A percentile compares a stretch with the other conserved stretches of the same genome.
phyloP scores from a whole-genome alignment of 148 eudicot species.

The Tetragonia tetragonoides region DNA sequence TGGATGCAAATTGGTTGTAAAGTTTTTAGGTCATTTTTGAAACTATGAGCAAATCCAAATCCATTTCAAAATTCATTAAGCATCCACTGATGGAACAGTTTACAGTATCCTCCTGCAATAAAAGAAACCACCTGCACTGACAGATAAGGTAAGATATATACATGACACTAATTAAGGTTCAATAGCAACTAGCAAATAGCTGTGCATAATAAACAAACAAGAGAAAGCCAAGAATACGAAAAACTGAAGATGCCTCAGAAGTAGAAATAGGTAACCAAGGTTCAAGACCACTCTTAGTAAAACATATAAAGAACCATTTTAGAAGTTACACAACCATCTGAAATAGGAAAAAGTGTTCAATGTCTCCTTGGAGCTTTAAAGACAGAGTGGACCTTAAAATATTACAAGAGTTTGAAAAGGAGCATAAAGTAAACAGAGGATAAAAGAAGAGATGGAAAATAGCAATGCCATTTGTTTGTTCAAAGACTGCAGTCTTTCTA shows the following conservation, averaged over 20 bases:
- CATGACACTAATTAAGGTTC: neutral
- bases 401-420: slow-evolving; percentile 35
- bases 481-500: slow-evolving; percentile 35
- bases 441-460: slow-evolving; percentile 26
- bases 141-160: neutral
- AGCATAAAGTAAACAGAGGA: slow-evolving; percentile 8
- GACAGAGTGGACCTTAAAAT: slow-evolving; percentile 30
- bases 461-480: slow-evolving; percentile 38
- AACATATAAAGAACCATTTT: slow-evolving; percentile 34
- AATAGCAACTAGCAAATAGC: neutral
- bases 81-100: neutral
- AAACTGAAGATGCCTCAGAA: slow-evolving; percentile 8
- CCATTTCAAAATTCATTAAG: neutral
- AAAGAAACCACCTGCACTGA: slow-evolving; percentile 3
- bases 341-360: slow-evolving; percentile 21
- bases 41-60: neutral
- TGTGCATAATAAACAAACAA: neutral
- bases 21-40: neutral
- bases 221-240: neutral
- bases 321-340: slow-evolving; percentile 29
- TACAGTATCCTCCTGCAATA: neutral
- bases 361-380: slow-evolving; percentile 30
- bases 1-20: neutral
- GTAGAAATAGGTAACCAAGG: slow-evolving; percentile 10
- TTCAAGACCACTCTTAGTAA: slow-evolving; percentile 25